Base-by-base conservation (phyloP, 2,329 filamentous ascomycete genomes). In the Cytospora mali region DNA sequence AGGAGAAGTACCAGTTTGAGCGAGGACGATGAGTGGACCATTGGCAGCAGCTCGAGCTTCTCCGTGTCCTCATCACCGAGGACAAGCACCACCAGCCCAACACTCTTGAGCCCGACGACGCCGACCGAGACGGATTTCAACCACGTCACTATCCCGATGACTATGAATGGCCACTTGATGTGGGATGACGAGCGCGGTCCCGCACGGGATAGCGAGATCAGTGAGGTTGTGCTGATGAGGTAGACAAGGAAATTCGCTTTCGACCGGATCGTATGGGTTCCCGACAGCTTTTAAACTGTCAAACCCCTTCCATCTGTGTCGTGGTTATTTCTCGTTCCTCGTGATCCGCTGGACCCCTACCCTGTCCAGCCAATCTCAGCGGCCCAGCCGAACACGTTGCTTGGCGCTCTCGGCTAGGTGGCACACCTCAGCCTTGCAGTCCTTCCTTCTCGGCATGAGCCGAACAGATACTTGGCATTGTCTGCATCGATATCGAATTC, bases 1-100 rank as follows among this genome's bases (percentile, higher is more conserved):
- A 74, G 78, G 31, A 66, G 68, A n/a, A 71, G 72, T 42, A 42
- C 25, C n/a, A 55, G 50, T 21, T 35, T 58, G 35, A 77, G 78
- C 64, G 83, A 93, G 68, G 92, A 89, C 70, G 93, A 96, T 69
- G 92, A 95, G 71, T 97, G 93, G 93, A 94, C 92, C 10, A 85
- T 94, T 52, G 92, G 91, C 64, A 95, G 92, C 69, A 93, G 88
- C 60, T 95, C 91, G 0, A 86, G 90, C 73, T 90, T 88, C 46
- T 89, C 73, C 35, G 50, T 46, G 51, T 54, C 48, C 10, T 75
- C 73, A 3, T 67, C 73, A 6, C 73, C 71, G 62, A 71, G 72
- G 50, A 75, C 74, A 66, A 79, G 77, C 62, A 80, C 75, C 56
- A 69, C 79, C 58, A 81, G 79, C 61, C 81, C 81, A 1, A 80